Percentiles rank a stretch among this genome's conserved stretches.
phyloP scores from a whole-genome alignment of 1,139 yeast genomes.

The Lodderomyces metapsilosis region DNA sequence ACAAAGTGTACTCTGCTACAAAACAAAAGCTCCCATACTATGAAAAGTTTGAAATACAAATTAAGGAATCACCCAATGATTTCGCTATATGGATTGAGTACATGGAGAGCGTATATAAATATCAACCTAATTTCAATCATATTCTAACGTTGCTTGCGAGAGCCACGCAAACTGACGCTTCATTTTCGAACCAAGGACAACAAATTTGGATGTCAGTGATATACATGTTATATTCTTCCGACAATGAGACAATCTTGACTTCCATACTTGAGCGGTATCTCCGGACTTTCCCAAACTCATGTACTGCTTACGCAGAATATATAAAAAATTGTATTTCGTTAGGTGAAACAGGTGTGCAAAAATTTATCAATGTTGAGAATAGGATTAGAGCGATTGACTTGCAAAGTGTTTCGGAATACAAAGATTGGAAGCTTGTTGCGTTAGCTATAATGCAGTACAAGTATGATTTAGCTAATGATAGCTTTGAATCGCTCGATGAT shows the following conservation, averaged over 20 bases:
- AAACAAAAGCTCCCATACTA: constrained; percentile 25
- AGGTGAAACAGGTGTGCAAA: neutral
- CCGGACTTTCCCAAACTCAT: constrained; percentile 22
- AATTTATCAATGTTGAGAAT: neutral
- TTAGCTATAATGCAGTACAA: constrained; percentile 25
- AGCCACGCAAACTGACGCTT: constrained; percentile 15
- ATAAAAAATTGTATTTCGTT: constrained; percentile 20
- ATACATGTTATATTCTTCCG: constrained; percentile 6
- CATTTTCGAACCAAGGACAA: constrained; percentile 17
- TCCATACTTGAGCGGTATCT: constrained; percentile 20
- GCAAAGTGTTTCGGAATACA: constrained; percentile 21
- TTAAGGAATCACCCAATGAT: constrained; percentile 18
- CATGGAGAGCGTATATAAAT: constrained; percentile 26
- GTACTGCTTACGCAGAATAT: constrained; percentile 30
- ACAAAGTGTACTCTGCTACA: constrained; percentile 31
- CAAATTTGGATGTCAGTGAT: constrained; percentile 30
- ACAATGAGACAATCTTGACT: constrained; percentile 12
- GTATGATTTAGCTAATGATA: constrained; percentile 6
- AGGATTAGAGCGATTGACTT: constrained; percentile 19
- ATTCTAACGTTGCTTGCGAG: constrained; percentile 23
- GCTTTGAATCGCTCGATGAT: neutral
- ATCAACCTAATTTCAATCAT: constrained; percentile 14
- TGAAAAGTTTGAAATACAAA: constrained; percentile 24
- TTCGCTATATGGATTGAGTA: constrained; percentile 32
- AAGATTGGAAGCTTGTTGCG: constrained; percentile 38